Base-by-base conservation (phyloP, 805 yeast species). In the Blastobotrys terrestris region DNA sequence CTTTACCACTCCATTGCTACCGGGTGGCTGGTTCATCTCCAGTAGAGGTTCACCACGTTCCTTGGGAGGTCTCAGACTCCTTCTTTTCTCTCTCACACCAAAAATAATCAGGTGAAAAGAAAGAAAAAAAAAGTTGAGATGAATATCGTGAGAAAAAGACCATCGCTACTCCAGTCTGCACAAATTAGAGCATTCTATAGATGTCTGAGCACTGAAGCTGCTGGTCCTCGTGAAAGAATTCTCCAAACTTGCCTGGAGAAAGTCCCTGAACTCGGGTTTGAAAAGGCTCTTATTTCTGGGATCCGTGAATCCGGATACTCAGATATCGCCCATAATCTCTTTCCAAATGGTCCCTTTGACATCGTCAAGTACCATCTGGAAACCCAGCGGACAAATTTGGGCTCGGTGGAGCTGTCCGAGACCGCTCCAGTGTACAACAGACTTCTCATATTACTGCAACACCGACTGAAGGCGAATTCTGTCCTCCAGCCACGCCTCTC, bases 281-380 rank as follows among this genome's bases (percentile, higher is more conserved):
- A 71, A 18, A 65, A 62, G 47, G 76, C 85, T 35, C 69, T 84
- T 2, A 68, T 75, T 2, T 67, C 72, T 42, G 80, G 83, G 15
- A 72, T 78, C 14, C 70, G 82, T 43, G 70, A 67, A 2, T 65
- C 73, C 57, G 76, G 77, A 3, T 77, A 77, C 60, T 71, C 78
- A 47, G 88, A 84, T 55, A 68, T 75, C n/a, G 70, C 75, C 7
- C 70, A 64, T 16, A 39, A 46, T n/a, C 54, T 75, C 16, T 75
- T 74, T 57, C 67, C 69, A 3, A 61, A 66, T 41, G 81, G 82
- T 2, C 67, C 72, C 8, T 69, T 74, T 41, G 80, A 81, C 50
- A 76, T 85, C 55, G 77, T 82, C 49, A 78, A 74, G 65, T 76
- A 79, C 53, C 80, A 83, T 67, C 63, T 82, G 43, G 74, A 77